Percentiles rank a stretch among this genome's conserved stretches.
These are phyloP conservation scores for Kalmanozyma brasiliensis DNA, from an alignment of 1,284 basidiomycete species.

Conservation along the genomic window DNA sequence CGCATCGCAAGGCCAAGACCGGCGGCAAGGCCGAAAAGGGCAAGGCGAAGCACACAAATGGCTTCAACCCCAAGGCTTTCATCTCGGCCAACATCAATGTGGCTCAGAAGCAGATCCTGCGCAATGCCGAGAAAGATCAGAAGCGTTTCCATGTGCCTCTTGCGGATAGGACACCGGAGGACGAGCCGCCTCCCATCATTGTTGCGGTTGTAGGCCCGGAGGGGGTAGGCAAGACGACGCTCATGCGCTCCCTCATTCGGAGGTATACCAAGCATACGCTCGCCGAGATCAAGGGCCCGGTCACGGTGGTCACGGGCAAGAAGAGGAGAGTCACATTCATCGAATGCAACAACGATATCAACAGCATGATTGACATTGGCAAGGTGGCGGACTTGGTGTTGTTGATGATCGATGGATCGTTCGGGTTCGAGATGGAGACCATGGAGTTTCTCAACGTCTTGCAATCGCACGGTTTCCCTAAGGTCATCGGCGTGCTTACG, in stretches of 20 bases:
- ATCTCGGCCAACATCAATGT: constrained; percentile 73
- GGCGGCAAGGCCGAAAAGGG: constrained; percentile 60
- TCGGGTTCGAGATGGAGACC: constrained; percentile 99
- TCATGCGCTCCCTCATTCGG: constrained; percentile 89
- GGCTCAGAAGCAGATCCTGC: constrained; percentile 81
- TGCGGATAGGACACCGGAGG: constrained; percentile 85
- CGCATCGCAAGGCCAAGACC: constrained; percentile 60
- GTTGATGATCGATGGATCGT: constrained; percentile 96
- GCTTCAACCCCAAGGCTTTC: constrained; percentile 94
- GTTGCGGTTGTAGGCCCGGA: constrained; percentile 97
- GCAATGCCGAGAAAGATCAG: constrained; percentile 93
- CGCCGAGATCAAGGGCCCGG: constrained; percentile 87
- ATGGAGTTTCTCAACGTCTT: constrained; percentile 98
- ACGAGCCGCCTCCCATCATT: constrained; percentile 90
- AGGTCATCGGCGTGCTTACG: constrained; percentile 94
- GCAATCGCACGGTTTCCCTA: constrained; percentile 96
- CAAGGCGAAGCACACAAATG: constrained; percentile 67
- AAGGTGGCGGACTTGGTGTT: constrained; percentile 96
- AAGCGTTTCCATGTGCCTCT: constrained; percentile 94
- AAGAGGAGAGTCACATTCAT: constrained; percentile 91
- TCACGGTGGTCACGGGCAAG: constrained; percentile 93
- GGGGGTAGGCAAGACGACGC: constrained; percentile 93
- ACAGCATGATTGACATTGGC: constrained; percentile 96
- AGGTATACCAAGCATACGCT: constrained; percentile 95
- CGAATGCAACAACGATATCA: constrained; percentile 97